Evolutionary conservation across 2,329 filamentous ascomycete genomes (phyloP), one percentile per base, ranked within the genome.

Genomic region (Dendrostoma leiphaemia): DNA sequence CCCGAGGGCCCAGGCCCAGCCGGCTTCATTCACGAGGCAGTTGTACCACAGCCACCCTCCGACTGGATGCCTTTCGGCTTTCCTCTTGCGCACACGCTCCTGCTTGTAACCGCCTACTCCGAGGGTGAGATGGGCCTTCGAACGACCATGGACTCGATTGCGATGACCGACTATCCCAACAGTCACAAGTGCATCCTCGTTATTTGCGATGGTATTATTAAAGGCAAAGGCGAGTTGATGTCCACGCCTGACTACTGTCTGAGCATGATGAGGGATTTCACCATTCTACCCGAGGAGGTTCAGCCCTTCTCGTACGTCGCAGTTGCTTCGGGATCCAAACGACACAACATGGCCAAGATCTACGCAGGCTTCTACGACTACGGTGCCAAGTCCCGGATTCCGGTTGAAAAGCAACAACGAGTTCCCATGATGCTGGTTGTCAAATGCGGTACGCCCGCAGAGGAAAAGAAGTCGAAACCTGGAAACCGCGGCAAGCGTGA

Each of bases 271-370:
- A 94, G 89, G 68, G 94, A 99, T 63, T 87, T 91, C 65, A 86
- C 90, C 2, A 80, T 91, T 7, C 81, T 84, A 6, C 87, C 85
- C 0, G 85, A 95, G 26, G 87, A 97, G 56, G 94, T 97, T 2
- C 80, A 91, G 64, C 82, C 91, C 0, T 97, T 91, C 72, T 97
- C 93, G 1, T 99, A 99, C 62, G 94, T 99, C 48, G 95, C 94
- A 12, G 93, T 99, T 31, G 91, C 94, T 37, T 94, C 89, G 68
- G 94, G 94, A 55, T 89, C 92, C 46, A 99, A 99, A 78, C 86
- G 94, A 64, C 95, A 99, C 83, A 99, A 97, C 74, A 99, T 97
- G 94, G 93, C 94, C 64, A 97, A 97, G 79, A 85, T 97, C 54
- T 97, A 97, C 72, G 88, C 92, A 53, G 95, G 95, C 41, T 99